Evolutionary conservation across 2,329 filamentous ascomycete species (phyloP).

Genomic region (Calonectria henricotiae): DNA sequence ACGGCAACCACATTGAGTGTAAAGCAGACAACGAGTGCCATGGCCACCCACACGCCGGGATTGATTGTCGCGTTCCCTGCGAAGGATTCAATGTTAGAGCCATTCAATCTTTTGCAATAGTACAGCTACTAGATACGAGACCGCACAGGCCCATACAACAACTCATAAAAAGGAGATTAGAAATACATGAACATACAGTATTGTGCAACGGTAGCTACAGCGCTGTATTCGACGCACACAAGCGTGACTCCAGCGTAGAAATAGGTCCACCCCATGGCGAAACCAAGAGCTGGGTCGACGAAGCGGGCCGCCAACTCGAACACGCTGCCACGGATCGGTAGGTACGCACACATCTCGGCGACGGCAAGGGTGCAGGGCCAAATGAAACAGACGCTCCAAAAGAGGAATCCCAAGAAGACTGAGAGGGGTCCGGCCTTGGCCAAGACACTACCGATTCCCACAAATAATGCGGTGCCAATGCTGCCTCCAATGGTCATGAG

Average conservation of each 20-base stretch:
- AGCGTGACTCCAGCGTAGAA: slow-evolving; percentile 63
- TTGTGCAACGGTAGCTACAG: slow-evolving; percentile 61
- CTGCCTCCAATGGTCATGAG: slow-evolving; percentile 65
- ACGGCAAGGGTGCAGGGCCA: slow-evolving; percentile 62
- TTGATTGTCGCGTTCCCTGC: slow-evolving; percentile 52
- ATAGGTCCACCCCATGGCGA: slow-evolving; percentile 67
- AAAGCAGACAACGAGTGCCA: slow-evolving; percentile 62
- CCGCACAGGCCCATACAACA: too few relatives aligned
- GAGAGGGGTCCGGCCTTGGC: slow-evolving; percentile 60
- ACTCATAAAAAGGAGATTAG: too few relatives aligned
- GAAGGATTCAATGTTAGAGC: neutral
- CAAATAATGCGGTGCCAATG: slow-evolving; percentile 62
- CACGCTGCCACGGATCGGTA: slow-evolving; percentile 69
- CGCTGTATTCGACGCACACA: slow-evolving; percentile 61
- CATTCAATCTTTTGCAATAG: neutral
- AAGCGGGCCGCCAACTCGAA: slow-evolving; percentile 69
- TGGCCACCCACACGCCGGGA: slow-evolving; percentile 64
- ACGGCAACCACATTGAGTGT: slow-evolving; percentile 63
- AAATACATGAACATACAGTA: slow-evolving; percentile 56
- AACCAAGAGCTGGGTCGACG: slow-evolving; percentile 70
- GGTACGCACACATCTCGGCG: slow-evolving; percentile 71
- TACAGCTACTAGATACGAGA: neutral
- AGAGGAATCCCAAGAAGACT: slow-evolving; percentile 60
- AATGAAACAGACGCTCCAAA: slow-evolving; percentile 60
- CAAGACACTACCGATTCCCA: slow-evolving; percentile 61